Evolutionary conservation across 106 monocot genomes (phyloP).

Genomic region (Vanilla planifolia): DNA sequence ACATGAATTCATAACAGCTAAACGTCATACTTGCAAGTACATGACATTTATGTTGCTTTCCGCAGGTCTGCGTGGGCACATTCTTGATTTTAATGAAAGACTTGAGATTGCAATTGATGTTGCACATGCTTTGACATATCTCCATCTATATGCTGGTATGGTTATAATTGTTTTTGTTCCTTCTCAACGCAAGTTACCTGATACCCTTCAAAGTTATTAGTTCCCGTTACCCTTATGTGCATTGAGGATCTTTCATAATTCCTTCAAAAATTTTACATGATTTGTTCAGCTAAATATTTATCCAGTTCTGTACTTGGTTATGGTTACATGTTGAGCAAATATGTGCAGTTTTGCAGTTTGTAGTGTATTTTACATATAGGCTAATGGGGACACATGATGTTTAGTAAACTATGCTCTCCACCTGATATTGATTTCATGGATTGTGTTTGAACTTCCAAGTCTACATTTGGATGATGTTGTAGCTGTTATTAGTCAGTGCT

Average conservation of each 20-base stretch:
- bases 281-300: no score
- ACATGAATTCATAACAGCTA: not conserved
- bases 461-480: not conserved
- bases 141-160: constrained; percentile 81
- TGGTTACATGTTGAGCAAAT: no score
- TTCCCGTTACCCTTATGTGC: no score
- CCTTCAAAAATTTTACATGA: no score
- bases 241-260: not conserved
- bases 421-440: not conserved
- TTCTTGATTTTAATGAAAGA: constrained; percentile 70
- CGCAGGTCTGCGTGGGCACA: constrained; percentile 50
- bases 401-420: not conserved
- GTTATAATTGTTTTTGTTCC: not conserved
- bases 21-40: not conserved
- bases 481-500: not conserved
- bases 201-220: no score
- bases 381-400: not conserved
- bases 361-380: no score
- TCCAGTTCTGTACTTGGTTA: no score
- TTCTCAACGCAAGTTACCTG: not conserved
- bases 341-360: no score
- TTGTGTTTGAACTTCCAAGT: not conserved
- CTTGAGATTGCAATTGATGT: constrained; percentile 82
- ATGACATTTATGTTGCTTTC: not conserved
- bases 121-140: constrained; percentile 86